Base-by-base conservation (phyloP, 495 filamentous ascomycete genomes). In the Penicilliopsis zonata region DNA sequence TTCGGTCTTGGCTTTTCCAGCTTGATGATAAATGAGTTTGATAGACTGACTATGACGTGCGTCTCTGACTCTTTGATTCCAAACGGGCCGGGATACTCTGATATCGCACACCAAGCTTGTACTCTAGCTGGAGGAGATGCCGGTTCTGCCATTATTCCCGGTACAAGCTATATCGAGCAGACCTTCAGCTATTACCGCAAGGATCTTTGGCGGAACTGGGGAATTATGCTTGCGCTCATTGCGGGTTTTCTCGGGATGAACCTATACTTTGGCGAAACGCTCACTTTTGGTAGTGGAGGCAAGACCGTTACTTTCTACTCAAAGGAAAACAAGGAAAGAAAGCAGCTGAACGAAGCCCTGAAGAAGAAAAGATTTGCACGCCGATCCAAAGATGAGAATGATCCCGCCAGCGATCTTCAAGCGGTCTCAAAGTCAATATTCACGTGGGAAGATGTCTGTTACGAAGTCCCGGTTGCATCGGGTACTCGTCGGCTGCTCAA, bases 11-110 rank as follows among this genome's bases (percentile, higher is more conserved):
- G 75, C 0, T 88, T 90, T 50, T 66, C 74, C 5, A 59, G 72
- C 0, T 41, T 92, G 52, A 88, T 90, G 82, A 74, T 82, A 40
- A 90, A 90, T 40, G 85, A 90, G 49, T 90, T 90, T 45, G 61
- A 61, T 10, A 40, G 63, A 3, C 58, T 76, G 17, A 65, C 74
- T 12, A 52, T 88, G 46, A 71, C 58, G 5, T 87, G 82, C 37
- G 70, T 69, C 0, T 52, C 58, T 14, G 69, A 74, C 13, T 77
- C 74, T 0, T 57, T 86, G 5, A 57, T 87, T 15, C 82, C 82
- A 0, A 61, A 59, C 20, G 80, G 79, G 0, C 61, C 65, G 14
- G 67, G 63, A 0, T 86, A 86, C 42, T 52, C 49, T 40, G 61
- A 85, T 35, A 73, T 82, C 47, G 60, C 65, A 22, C 62, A 83